Conservation (phyloP, 176 grass and related monocot genomes). For the Rhynchospora breviuscula region DNA sequence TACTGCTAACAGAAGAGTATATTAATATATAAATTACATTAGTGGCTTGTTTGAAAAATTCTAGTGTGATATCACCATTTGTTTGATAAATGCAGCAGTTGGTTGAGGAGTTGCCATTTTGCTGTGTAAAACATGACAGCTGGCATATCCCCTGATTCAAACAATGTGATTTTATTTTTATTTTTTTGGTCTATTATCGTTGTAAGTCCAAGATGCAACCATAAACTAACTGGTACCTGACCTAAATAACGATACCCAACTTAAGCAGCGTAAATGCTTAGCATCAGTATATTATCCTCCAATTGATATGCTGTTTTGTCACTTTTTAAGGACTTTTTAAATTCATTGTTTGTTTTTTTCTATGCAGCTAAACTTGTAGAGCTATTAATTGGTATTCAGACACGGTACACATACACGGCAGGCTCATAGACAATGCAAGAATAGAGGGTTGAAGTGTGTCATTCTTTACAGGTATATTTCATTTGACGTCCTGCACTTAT, state of each 20-base stretch:
- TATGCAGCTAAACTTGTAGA: conserved; percentile 73
- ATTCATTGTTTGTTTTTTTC: conserved; percentile 22
- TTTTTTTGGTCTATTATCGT: background rate
- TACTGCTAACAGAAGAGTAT: background rate
- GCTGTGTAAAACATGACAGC: background rate
- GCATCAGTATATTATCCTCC: background rate
- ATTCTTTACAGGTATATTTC: conserved; percentile 12
- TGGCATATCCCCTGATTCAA: background rate
- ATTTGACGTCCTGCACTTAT: background rate
- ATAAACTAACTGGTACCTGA: background rate
- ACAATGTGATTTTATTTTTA: background rate
- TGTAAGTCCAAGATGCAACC: background rate
- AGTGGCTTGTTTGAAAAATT: background rate
- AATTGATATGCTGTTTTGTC: background rate
- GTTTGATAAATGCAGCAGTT: background rate
- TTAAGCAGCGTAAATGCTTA: background rate
- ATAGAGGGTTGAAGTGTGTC: background rate
- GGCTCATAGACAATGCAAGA: conserved; percentile 49
- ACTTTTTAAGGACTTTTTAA: background rate
- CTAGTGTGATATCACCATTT: background rate
- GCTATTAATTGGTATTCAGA: conserved; percentile 78
- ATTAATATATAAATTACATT: background rate
- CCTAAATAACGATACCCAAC: background rate
- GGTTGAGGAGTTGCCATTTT: background rate
- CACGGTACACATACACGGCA: conserved; percentile 87